Evolutionary conservation across 2,329 filamentous ascomycete species (phyloP).

Genomic region (Pseudopyrenochaeta lycopersici): DNA sequence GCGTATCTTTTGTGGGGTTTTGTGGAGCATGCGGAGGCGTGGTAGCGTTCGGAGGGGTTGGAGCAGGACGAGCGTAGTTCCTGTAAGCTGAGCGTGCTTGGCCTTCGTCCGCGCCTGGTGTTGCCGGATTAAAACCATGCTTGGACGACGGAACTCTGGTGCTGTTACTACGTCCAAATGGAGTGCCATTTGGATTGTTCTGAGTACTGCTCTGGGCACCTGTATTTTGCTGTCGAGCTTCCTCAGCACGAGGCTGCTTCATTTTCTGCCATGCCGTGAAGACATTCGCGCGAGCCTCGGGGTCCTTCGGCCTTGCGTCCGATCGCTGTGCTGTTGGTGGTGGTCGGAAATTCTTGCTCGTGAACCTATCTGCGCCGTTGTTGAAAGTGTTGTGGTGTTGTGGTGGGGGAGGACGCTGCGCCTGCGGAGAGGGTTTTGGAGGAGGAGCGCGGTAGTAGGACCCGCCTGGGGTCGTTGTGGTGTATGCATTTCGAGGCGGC

Average conservation of each 20-base stretch:
- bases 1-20: conserved; percentile 27
- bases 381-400: conserved; percentile 41
- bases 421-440: conserved; percentile 33
- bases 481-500: conserved; percentile 55
- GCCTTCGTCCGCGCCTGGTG: conserved; percentile 67
- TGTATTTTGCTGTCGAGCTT: conserved; percentile 34
- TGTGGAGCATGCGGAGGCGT: conserved; percentile 14
- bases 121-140: conserved; percentile 66
- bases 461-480: conserved; percentile 45
- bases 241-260: conserved; percentile 48
- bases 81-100: conserved; percentile 64
- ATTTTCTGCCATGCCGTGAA: conserved; percentile 62
- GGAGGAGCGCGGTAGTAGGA: conserved; percentile 45
- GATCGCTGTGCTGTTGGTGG: conserved; percentile 46
- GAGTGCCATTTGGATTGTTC: conserved; percentile 47
- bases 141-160: conserved; percentile 60
- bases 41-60: conserved; percentile 36
- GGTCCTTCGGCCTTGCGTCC: conserved; percentile 44
- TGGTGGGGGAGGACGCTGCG: conserved; percentile 35
- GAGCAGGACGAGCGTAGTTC: conserved; percentile 44
- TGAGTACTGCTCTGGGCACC: conserved; percentile 10
- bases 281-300: conserved; percentile 53
- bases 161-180: conserved; percentile 50
- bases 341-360: conserved; percentile 51
- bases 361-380: conserved; percentile 56